Evolutionary conservation across 768 basidiomycete genomes (phyloP).

Genomic region (Lentinus brumalis): DNA sequence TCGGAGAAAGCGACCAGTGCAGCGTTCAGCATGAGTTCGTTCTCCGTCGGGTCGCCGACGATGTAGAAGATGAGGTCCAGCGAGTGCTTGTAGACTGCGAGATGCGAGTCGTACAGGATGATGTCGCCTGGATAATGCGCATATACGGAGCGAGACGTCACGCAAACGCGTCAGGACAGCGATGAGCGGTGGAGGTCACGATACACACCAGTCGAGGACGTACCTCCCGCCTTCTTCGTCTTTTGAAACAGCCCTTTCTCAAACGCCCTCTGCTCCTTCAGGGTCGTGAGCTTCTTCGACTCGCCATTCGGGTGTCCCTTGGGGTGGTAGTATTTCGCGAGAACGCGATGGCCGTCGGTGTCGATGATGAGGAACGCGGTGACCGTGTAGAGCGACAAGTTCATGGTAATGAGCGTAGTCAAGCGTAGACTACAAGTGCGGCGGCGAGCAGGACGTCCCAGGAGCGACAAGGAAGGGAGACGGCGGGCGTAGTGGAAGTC

Average conservation of each 20-base stretch:
- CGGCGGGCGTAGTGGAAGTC: too few species aligned
- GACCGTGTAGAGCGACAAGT: conserved; percentile 86
- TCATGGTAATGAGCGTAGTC: conserved; percentile 41
- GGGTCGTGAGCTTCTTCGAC: conserved; percentile 57
- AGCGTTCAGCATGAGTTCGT: conserved; percentile 94
- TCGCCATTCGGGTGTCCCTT: conserved; percentile 62
- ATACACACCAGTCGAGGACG: conserved; percentile 22
- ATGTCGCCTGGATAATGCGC: conserved; percentile 71
- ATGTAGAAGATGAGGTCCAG: conserved; percentile 96
- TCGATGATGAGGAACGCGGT: conserved; percentile 91
- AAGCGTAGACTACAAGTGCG: neutral
- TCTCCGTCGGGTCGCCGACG: conserved; percentile 83
- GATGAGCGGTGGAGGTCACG: neutral
- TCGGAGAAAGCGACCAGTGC: conserved; percentile 85
- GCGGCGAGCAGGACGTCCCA: neutral
- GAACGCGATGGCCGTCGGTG: conserved; percentile 90
- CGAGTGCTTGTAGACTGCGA: conserved; percentile 93
- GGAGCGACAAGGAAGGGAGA: neutral
- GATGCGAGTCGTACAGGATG: conserved; percentile 84
- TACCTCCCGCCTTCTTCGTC: conserved; percentile 92
- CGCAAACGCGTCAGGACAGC: neutral
- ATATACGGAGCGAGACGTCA: neutral
- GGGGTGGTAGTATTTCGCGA: conserved; percentile 94
- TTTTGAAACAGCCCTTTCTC: conserved; percentile 97
- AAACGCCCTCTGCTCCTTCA: conserved; percentile 94